Base-by-base conservation (phyloP, 2,329 filamentous ascomycete species). In the Monilinia polystroma region DNA sequence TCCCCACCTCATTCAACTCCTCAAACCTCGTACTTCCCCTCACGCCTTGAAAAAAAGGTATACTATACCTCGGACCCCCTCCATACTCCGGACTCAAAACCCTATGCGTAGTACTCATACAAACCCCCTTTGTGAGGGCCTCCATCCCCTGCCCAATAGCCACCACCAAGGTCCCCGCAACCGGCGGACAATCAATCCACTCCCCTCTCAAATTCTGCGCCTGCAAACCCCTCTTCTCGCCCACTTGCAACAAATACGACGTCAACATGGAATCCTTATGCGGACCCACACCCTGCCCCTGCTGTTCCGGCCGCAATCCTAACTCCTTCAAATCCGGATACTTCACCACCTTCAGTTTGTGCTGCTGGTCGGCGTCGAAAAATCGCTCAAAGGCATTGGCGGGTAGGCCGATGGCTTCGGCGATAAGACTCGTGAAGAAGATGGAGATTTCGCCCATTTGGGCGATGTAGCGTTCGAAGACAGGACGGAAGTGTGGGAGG, bases 31-130 rank as follows among this genome's bases (percentile, higher is more conserved):
- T 87, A 76, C 93, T 90, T 67, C 91, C 87, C 73, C 87, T 87
- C 68, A 96, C 90, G 29, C 92, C 92, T 77, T 95, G 92, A 80
- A 96, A 96, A 79, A 96, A 96, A 0, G 92, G 92, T 58, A 96
- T 89, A 10, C 87, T 91, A 80, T 88, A 94, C 65, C 92, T 82
- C 43, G 92, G 82, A 4, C 91, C 92, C 12, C 84, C 80, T 16
- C 90, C 91, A 10, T 86, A 85, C 1, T 80, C 75, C 0, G 92
- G 92, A 41, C 86, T 90, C n/a, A 95, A 81, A 47, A 96, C 92
- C 12, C 92, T 84, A 78, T 96, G 92, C 52, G 92, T 95, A 3
- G 92, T 96, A 69, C 87, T 85, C 70, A 89, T 87, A 76, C 92
- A 95, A 3, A 95, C 92, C 43, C 92, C 92, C 69, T 87, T 87